Evolutionary conservation across 1,284 basidiomycete species (phyloP).

Genomic region (Trametes versicolor): DNA sequence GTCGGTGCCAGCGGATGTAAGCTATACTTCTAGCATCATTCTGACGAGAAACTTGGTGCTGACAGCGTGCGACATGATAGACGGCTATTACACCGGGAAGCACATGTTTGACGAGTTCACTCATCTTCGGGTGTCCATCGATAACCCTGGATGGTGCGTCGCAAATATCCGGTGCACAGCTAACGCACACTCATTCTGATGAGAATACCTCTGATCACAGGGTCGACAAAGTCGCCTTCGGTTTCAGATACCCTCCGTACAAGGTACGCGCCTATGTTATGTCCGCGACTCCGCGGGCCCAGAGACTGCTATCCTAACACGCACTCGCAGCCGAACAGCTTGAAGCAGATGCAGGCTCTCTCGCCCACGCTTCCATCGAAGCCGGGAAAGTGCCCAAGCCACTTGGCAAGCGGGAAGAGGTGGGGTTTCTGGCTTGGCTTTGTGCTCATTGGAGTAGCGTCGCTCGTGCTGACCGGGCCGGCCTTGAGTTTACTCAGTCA

Average conservation of each 20-base stretch:
- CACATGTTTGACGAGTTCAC: conserved; percentile 75
- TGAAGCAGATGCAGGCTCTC: conserved; percentile 13
- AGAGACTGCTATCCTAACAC: conserved; percentile 4
- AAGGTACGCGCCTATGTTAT: conserved; percentile 23
- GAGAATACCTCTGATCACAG: conserved; percentile 22
- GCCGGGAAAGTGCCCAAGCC: background rate
- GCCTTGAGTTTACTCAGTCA: background rate
- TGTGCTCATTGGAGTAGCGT: conserved; percentile 17
- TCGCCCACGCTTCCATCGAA: conserved; percentile 26
- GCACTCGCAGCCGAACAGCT: background rate
- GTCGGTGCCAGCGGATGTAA: conserved; percentile 73
- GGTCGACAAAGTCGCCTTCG: conserved; percentile 34
- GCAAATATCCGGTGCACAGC: background rate
- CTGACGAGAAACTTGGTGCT: background rate
- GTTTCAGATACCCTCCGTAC: conserved; percentile 38
- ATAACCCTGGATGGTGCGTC: conserved; percentile 67
- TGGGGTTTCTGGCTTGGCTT: conserved; percentile 34
- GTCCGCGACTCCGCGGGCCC: background rate
- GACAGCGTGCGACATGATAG: conserved; percentile 44
- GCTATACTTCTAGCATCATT: too few species aligned
- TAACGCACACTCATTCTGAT: background rate
- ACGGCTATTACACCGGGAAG: conserved; percentile 70
- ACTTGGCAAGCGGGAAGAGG: conserved; percentile 21
- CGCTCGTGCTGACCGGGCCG: conserved; percentile 26
- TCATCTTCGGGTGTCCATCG: conserved; percentile 65